Evolutionary conservation across 768 basidiomycete species (phyloP), one percentile per base, ranked within the genome.

Genomic region (Leucosporidium scottii): DNA sequence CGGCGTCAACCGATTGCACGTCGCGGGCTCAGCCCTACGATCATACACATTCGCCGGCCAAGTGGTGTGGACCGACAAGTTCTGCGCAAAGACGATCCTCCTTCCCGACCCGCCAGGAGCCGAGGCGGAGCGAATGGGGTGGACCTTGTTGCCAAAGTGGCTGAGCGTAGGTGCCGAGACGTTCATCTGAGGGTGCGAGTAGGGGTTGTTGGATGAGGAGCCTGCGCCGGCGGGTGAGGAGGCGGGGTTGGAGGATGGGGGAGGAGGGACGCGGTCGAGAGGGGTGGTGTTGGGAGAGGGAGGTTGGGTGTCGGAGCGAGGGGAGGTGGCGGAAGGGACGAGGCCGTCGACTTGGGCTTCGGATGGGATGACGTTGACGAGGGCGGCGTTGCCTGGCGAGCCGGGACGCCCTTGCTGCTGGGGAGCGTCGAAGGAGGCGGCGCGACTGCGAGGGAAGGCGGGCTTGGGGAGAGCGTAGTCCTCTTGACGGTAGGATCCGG

Each of bases 21-120:
- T 98, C 57, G 93, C 93, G 27, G 91, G 92, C 79, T 97, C 94
- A 73, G 91, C 92, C 75, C 93, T 83, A 62, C 96, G 83, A 80
- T 99, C 94, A 80, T 99, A 99, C 68, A 91, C 88, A 39, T 84
- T 82, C 27, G 90, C 79, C 55, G 91, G 86, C 82, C 96, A 98
- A n/a, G 94, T 99, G 78, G 93, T 90, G 76, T 98, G 98, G 53
- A 99, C 90, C 34, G 90, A 90, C 76, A 98, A 80, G 76, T 91
- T 94, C 58, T 84, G 88, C 36, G 93, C 93, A 79, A 97, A 99
- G 62, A 88, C 85, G 61, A 97, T 81, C 66, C 85, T 83, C 77
- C 91, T 92, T 69, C 81, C 64, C 5, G 54, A 77, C 27, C 58
- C 65, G 67, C 66, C 64, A 7, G 82, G 83, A 3, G 84, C 82